These are phyloP conservation scores for Lasiosphaeria miniovina DNA, from an alignment of 495 filamentous ascomycete genomes.

Conservation along the genomic window DNA sequence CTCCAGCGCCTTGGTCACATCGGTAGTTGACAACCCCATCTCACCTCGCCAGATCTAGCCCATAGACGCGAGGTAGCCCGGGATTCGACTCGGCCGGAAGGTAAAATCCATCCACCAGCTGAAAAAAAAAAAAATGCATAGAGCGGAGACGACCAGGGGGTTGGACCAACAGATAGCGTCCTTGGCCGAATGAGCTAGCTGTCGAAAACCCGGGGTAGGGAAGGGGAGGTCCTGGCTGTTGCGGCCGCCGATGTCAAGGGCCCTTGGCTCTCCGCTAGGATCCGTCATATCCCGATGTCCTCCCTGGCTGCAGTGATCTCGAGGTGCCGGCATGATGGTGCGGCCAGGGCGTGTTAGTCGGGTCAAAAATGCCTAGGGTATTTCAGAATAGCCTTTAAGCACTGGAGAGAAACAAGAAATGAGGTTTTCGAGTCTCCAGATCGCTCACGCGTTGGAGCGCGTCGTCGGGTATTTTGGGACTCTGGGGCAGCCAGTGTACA, in stretches of 20 bases:
- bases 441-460: neutral
- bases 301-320: constrained; percentile 3
- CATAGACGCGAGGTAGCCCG: constrained; percentile 44
- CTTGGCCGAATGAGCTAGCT: too few species aligned
- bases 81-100: constrained; percentile 35
- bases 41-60: constrained; percentile 35
- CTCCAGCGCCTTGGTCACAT: constrained; percentile 33
- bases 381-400: too few species aligned
- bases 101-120: too few species aligned
- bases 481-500: neutral
- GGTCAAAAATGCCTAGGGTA: too few species aligned
- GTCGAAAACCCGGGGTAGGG: neutral
- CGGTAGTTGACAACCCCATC: constrained; percentile 35
- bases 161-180: too few species aligned
- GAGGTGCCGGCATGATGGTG: neutral
- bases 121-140: too few species aligned
- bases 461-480: neutral
- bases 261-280: neutral
- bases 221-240: neutral
- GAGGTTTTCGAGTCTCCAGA: neutral
- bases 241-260: neutral
- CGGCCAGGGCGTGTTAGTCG: too few species aligned
- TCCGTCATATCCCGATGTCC: constrained; percentile 1
- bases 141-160: too few species aligned
- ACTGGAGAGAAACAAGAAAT: neutral